Base-by-base conservation (phyloP, 164 flowering plant genomes). In the Saururus chinensis region DNA sequence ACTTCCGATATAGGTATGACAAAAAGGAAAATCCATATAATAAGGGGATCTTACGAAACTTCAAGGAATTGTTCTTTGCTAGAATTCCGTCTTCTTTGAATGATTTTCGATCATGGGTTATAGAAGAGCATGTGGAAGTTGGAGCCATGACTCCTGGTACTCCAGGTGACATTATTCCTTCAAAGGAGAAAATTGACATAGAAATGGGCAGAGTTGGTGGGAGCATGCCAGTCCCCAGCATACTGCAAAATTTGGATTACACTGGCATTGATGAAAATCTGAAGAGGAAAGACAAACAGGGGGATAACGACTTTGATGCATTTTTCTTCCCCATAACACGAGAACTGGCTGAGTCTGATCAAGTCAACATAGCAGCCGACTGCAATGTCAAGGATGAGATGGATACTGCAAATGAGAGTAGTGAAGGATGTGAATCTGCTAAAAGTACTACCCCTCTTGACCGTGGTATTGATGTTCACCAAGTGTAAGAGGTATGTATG, bases 1-100 rank as follows among this genome's bases (percentile, higher is more conserved):
- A 88, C 75, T 93, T 93, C 68, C 81, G 97, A 9, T 82, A 82
- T 68, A 80, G 90, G 62, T 93, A 93, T 81, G 98, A 88, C 75
- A 86, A 82, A 68, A 86, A 80, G 75, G 90, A 82, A 72, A 93
- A 93, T 66, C 96, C 95, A 59, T 81, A 78, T 69, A 71, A 74
- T 58, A 79, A 60, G 49, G 95, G 97, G 63, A 42, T 72, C n/a
- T 1, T 79, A 16, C 57, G 65, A 23, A 93, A 90, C 70, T 59
- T 88, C 23, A 72, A 40, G 64, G 90, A 84, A 59, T 48, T 73
- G 1, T 74, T 87, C 57, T 75, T 85, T 53, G 70, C 87, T 8
- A 73, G 56, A 62, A 83, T 84, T 51, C 86, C 91, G 45, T 81
- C 86, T 64, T 86, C 96, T 12, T 21, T 72, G 70, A 75, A 79